Evolutionary conservation across 257 asterid species (phyloP).

Genomic region (Petrea volubilis): DNA sequence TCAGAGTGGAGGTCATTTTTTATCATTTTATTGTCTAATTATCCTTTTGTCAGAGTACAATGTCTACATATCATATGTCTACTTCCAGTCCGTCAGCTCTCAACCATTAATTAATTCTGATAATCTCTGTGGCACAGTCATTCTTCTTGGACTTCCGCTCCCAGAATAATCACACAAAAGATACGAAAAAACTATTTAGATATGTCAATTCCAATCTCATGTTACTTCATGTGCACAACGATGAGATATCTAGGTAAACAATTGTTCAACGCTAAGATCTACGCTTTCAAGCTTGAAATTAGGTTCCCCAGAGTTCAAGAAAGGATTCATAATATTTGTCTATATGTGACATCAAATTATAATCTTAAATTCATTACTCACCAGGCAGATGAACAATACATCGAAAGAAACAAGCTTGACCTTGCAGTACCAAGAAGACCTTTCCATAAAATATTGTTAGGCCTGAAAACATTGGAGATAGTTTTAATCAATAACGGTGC

Average conservation of each 20-base stretch:
- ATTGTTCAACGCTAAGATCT: not conserved
- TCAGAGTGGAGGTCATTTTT: not conserved
- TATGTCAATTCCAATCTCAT: not conserved
- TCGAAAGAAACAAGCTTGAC: slow-evolving; percentile 93
- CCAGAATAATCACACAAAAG: not conserved
- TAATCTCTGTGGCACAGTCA: not conserved
- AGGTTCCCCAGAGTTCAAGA: not conserved
- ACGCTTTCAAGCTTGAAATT: not conserved
- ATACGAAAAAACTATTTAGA: not conserved
- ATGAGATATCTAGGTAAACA: not conserved
- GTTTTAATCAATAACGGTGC: slow-evolving; percentile 15
- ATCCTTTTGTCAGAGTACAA: not conserved
- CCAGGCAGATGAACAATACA: slow-evolving; percentile 94
- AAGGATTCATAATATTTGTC: slow-evolving; percentile 3
- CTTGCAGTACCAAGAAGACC: slow-evolving; percentile 86
- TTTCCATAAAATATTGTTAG: slow-evolving; percentile 72
- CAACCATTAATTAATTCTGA: not conserved
- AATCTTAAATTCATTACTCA: slow-evolving; percentile 44
- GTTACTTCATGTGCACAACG: not conserved
- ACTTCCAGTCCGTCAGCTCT: not conserved
- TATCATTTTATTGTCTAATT: not conserved
- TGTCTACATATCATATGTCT: not conserved
- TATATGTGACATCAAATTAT: not conserved
- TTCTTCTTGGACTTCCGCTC: not conserved
- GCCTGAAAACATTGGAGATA: slow-evolving; percentile 50